Evolutionary conservation across 371 early-diverging fungal species (phyloP), one percentile per base, ranked within the genome.

Genomic region (Mortierella sp.): DNA sequence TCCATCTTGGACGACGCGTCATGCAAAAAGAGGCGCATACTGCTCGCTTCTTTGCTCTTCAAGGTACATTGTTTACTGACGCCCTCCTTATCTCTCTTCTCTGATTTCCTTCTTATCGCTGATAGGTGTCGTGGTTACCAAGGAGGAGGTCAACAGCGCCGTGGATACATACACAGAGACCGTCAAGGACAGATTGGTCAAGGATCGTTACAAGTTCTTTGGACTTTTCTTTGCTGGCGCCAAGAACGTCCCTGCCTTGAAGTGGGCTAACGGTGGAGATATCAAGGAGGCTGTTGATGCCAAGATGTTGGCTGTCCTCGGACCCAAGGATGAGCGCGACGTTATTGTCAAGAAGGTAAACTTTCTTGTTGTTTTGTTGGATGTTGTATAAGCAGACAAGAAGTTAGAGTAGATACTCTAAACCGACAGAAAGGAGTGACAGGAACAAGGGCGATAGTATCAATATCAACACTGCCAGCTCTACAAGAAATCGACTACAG

Each of bases 281-380:
- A 94, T 99, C 55, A 99, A 99, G 91, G 91, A 92, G 74, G 95
- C 94, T 85, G 89, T 98, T 9, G 99, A 99, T 72, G 93, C 92
- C 28, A 95, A 96, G 91, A 91, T 96, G 57, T 88, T 95, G 45
- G 94, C 93, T n/a, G 80, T 95, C 13, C 89, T 99, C 57, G 99
- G 99, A 26, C 98, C 98, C 78, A 98, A 97, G 89, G 99, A 98
- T 87, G 98, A 98, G 88, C 94, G 98, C 70, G 99, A 98, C 89
- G 92, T 92, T 58, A 90, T 93, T 28, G 92, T 91, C 79, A 94
- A 95, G 89, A 93, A 89, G 80, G 83, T 88, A 50, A 5, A 78
- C 13, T 11, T 28, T 26, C 24, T 24, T 26, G 54, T 26, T 47
- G 38, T 44, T 14, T 47, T 24, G 24, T 68, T 82, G 80, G 80